Conservation (phyloP, 352 stramenopile species). For the Thalassiosira ordinaria region DNA sequence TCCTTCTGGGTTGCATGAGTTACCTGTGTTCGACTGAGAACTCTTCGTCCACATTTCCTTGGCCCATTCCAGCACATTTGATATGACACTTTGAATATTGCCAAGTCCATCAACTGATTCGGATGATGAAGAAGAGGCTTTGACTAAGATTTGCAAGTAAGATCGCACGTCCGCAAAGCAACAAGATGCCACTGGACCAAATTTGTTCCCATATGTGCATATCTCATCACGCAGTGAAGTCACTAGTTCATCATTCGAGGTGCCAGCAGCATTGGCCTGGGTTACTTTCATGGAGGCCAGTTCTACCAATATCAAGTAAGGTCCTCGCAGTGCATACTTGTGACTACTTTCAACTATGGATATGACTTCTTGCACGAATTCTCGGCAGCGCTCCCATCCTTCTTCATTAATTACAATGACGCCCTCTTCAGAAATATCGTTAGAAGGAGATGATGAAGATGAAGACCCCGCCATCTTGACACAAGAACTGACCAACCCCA, state of each 20-base stretch:
- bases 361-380: conserved; percentile 52
- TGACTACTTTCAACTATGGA: conserved; percentile 6
- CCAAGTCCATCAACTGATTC: background rate
- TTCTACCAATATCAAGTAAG: conserved; percentile 69
- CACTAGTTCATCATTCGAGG: conserved; percentile 1
- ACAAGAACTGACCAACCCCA: conserved; percentile 54
- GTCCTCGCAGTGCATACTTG: conserved; percentile 49
- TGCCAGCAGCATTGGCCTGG: conserved; percentile 1
- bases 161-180: conserved; percentile 71
- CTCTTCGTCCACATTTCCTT: conserved; percentile 39
- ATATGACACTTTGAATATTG: conserved; percentile 32
- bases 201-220: conserved; percentile 65
- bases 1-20: background rate
- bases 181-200: conserved; percentile 63
- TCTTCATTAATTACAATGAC: conserved; percentile 16
- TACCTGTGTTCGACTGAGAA: conserved; percentile 30
- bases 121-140: background rate
- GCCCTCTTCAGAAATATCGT: background rate
- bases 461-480: background rate
- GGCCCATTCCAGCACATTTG: conserved; percentile 40
- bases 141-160: conserved; percentile 61
- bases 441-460: background rate
- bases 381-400: conserved; percentile 29
- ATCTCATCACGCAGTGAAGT: conserved; percentile 27
- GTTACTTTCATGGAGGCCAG: conserved; percentile 50